These are phyloP conservation scores for Pseudogymnoascus sp. DNA, from an alignment of 2,329 filamentous ascomycete species.

Conservation along the genomic window DNA sequence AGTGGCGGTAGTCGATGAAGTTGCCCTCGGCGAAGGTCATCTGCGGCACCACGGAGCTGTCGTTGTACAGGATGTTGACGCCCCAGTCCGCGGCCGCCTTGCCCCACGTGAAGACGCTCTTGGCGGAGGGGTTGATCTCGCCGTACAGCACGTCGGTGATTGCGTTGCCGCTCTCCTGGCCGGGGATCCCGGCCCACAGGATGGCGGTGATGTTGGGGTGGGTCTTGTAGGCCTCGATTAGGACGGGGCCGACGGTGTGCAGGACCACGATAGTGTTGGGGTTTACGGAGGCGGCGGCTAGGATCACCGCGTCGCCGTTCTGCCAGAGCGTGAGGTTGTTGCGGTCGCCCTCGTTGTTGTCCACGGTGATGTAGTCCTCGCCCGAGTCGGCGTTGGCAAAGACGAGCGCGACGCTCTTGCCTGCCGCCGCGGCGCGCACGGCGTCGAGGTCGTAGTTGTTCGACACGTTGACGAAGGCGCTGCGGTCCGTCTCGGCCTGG, in stretches of 20 bases:
- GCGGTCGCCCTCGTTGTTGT: conserved; percentile 78
- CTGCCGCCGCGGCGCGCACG: conserved; percentile 57
- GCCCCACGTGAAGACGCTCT: conserved; percentile 75
- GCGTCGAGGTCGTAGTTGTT: conserved; percentile 44
- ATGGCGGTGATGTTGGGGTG: conserved; percentile 77
- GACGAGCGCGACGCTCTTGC: conserved; percentile 65
- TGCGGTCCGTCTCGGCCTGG: conserved; percentile 51
- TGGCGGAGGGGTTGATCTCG: conserved; percentile 65
- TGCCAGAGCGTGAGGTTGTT: conserved; percentile 90
- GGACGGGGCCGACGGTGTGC: conserved; percentile 73
- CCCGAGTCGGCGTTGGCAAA: conserved; percentile 85
- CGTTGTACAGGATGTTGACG: conserved; percentile 32
- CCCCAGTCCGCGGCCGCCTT: conserved; percentile 34
- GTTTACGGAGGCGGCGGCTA: conserved; percentile 67
- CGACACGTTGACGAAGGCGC: conserved; percentile 56
- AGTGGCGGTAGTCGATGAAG: conserved; percentile 74
- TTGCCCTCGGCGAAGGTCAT: conserved; percentile 67
- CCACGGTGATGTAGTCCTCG: conserved; percentile 77
- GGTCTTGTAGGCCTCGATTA: conserved; percentile 66
- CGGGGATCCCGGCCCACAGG: conserved; percentile 72
- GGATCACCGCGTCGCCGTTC: conserved; percentile 69
- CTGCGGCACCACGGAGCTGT: conserved; percentile 52
- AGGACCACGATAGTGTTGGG: conserved; percentile 90
- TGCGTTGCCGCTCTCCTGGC: conserved; percentile 74
- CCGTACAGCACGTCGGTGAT: conserved; percentile 80